phyloP scores from a whole-genome alignment of 805 yeast genomes.

The Schizosaccharomyces cryophilus region DNA sequence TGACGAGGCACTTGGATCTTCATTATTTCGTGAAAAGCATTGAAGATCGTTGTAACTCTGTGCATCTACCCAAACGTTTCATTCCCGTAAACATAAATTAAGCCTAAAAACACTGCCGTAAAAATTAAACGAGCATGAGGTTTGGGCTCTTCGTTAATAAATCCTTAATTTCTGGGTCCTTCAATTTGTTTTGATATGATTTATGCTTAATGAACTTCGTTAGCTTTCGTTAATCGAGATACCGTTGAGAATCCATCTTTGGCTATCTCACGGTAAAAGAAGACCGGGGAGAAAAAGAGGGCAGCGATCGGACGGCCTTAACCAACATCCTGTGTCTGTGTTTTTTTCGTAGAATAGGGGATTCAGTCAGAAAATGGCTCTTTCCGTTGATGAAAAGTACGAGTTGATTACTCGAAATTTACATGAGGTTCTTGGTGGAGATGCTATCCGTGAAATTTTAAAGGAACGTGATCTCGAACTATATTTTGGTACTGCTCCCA shows the following conservation, averaged over 20 bases:
- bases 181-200: too few species aligned
- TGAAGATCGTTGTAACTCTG: constrained; percentile 61
- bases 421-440: constrained; percentile 58
- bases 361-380: neutral
- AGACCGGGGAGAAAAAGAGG: too few species aligned
- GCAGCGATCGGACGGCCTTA: neutral
- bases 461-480: constrained; percentile 61
- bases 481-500: constrained; percentile 99
- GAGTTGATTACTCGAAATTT: constrained; percentile 1
- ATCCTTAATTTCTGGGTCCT: too few species aligned
- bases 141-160: too few species aligned
- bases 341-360: neutral
- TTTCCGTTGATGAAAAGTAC: constrained; percentile 1
- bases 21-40: constrained; percentile 66
- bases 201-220: too few species aligned
- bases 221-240: too few species aligned
- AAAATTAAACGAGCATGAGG: too few species aligned
- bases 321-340: neutral
- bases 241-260: too few species aligned
- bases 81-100: constrained; percentile 37
- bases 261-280: too few species aligned
- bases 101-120: neutral
- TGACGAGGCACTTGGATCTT: constrained; percentile 82
- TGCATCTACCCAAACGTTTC: constrained; percentile 47
- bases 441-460: constrained; percentile 61